Evolutionary conservation across 495 filamentous ascomycete species (phyloP).

Genomic region (Xylaria cubensis): DNA sequence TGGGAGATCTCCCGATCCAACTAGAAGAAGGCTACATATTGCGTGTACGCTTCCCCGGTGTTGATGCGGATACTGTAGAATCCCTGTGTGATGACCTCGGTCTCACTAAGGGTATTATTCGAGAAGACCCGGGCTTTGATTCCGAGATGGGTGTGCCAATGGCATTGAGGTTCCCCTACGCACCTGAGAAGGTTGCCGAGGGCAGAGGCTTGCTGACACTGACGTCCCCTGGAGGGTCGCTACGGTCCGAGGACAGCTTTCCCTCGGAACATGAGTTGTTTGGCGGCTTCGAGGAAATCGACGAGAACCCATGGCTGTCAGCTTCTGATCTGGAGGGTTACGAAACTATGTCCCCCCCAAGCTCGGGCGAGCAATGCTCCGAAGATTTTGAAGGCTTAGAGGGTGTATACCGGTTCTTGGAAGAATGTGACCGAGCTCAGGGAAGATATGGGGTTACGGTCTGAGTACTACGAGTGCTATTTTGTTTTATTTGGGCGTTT

Average conservation of each 20-base stretch:
- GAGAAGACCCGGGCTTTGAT: conserved; percentile 79
- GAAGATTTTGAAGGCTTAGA: conserved; percentile 77
- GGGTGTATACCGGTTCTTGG: conserved; percentile 86
- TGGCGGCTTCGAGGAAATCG: conserved; percentile 39
- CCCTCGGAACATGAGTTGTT: conserved; percentile 50
- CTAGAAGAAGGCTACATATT: conserved; percentile 67
- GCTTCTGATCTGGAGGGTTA: conserved; percentile 55
- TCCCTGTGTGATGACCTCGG: conserved; percentile 85
- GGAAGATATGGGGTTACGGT: conserved; percentile 36
- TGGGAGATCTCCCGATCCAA: conserved; percentile 84
- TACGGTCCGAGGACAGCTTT: conserved; percentile 49
- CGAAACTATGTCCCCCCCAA: conserved; percentile 55
- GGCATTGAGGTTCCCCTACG: conserved; percentile 85
- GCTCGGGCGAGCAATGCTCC: conserved; percentile 51
- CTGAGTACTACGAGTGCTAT: conserved; percentile 15
- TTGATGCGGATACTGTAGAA: conserved; percentile 84
- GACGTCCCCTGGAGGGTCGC: conserved; percentile 60
- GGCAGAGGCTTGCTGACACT: conserved; percentile 32
- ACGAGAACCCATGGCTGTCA: conserved; percentile 56
- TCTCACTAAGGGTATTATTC: conserved; percentile 74
- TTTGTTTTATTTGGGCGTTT: conserved; percentile 27
- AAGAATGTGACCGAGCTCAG: conserved; percentile 76
- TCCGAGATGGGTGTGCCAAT: conserved; percentile 66
- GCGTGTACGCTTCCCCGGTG: conserved; percentile 87
- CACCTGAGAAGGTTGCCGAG: conserved; percentile 59